Conservation (phyloP, 2,329 filamentous ascomycete genomes). For the Colletotrichum kahawae region DNA sequence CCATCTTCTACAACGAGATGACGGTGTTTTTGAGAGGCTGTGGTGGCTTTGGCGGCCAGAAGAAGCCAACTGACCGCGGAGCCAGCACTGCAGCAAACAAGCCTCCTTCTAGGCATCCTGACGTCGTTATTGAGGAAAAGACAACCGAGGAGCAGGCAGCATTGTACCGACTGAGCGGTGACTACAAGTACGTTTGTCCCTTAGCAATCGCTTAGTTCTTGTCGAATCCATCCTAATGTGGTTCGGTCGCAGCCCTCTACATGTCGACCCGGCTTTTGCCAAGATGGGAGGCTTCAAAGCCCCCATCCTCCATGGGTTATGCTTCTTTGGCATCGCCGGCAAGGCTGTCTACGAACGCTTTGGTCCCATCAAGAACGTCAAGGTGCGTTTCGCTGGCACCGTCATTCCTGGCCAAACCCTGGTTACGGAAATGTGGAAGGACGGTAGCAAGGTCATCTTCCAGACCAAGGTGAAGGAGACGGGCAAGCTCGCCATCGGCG, state of each 20-base stretch:
- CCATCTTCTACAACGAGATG: constrained; percentile 95
- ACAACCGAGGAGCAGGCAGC: constrained; percentile 92
- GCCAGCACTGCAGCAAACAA: constrained; percentile 80
- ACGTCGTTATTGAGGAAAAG: constrained; percentile 82
- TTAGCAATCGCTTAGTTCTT: not conserved
- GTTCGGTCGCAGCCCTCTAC: constrained; percentile 67
- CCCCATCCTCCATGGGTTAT: constrained; percentile 96
- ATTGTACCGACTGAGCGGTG: constrained; percentile 90
- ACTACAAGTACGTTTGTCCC: constrained; percentile 72
- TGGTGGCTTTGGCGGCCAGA: constrained; percentile 86
- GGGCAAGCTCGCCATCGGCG: constrained; percentile 84
- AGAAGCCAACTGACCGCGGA: constrained; percentile 79
- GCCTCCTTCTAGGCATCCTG: constrained; percentile 77
- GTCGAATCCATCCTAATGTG: not conserved
- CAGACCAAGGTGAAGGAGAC: constrained; percentile 92
- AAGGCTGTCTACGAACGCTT: constrained; percentile 89
- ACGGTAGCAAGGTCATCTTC: constrained; percentile 79
- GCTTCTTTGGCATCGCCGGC: constrained; percentile 88
- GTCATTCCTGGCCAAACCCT: constrained; percentile 90
- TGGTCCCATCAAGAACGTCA: constrained; percentile 87
- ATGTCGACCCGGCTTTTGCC: constrained; percentile 93
- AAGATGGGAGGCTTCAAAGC: constrained; percentile 94
- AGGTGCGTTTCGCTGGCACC: constrained; percentile 87
- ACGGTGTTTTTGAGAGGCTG: constrained; percentile 92
- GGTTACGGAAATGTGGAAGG: constrained; percentile 93